phyloP scores from a whole-genome alignment of 2,329 filamentous ascomycete species.

The Aureobasidium lini region DNA sequence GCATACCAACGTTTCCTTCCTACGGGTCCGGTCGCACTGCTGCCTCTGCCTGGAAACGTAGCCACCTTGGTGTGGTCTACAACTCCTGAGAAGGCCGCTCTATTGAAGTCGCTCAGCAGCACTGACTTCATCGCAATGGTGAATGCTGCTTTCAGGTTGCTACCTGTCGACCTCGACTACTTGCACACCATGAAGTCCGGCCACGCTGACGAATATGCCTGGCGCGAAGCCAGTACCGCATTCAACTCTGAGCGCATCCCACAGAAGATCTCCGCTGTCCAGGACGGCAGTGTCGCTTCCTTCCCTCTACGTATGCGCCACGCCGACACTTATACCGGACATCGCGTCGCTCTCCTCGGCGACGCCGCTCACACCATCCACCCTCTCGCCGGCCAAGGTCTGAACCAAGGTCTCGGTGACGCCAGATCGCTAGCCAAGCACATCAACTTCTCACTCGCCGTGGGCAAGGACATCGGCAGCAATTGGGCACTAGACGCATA shows the following conservation, averaged over 20 bases:
- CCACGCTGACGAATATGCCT: constrained; percentile 67
- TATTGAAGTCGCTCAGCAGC: constrained; percentile 66
- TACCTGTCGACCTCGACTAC: constrained; percentile 70
- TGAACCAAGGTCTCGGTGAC: constrained; percentile 90
- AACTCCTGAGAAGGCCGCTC: constrained; percentile 67
- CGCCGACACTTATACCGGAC: constrained; percentile 85
- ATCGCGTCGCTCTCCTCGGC: constrained; percentile 84
- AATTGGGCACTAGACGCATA: constrained; percentile 74
- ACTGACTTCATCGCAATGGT: constrained; percentile 78
- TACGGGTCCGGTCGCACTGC: constrained; percentile 81
- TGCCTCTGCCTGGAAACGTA: constrained; percentile 76
- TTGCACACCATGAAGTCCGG: constrained; percentile 56
- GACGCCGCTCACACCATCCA: constrained; percentile 95
- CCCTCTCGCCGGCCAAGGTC: constrained; percentile 85
- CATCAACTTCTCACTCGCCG: constrained; percentile 67
- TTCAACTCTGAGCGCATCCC: constrained; percentile 44
- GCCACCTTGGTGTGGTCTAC: constrained; percentile 94
- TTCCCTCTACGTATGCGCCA: constrained; percentile 90
- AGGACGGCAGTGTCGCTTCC: constrained; percentile 72
- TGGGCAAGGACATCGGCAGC: constrained; percentile 82
- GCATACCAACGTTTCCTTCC: constrained; percentile 96
- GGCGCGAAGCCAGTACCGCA: constrained; percentile 68
- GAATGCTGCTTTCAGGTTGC: constrained; percentile 85
- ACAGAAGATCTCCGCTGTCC: constrained; percentile 60
- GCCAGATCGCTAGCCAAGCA: constrained; percentile 68